Base-by-base conservation (phyloP, 2,329 filamentous ascomycete species). In the Fusarium tricinctum region DNA sequence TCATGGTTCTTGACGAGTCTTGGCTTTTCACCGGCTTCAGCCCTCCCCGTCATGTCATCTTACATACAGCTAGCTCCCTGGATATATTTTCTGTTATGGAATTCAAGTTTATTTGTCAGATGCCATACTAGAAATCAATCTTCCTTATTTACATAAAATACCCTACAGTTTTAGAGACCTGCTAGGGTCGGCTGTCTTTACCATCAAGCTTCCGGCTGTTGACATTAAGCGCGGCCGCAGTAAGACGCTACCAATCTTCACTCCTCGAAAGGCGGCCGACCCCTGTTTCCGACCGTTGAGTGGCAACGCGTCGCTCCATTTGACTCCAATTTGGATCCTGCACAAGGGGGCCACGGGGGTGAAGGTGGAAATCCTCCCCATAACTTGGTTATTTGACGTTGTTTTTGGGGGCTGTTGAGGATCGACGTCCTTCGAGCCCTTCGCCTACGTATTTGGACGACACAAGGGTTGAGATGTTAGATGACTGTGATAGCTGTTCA, bases 301-400 rank as follows among this genome's bases (percentile, higher is more conserved):
- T 66, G 60, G 66, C 55, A n/a, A 66, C 55, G 60, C 35, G 65
- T 69, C 65, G 65, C 65, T 61, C 23, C 38, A 28, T 65, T 59
- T 45, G 50, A 52, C 51, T 65, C 45, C n/a, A 60, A 38, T 55
- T 35, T 46, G 43, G n/a, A 63, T 19, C 33, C 54, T 32, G 32
- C 22, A 40, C 40, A 32, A 35, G 35, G 17, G 35, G 35, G 17
- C 35, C 17, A 17, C 5, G 58, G 49, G 43, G 44, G 44, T 57
- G 49, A 57, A 56, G 26, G 15, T n/a, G 38, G 8, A 32, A 20
- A 30, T 30, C 28, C 28, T 13, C 20, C 22, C 26, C 22, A 42
- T 44, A 45, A 53, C 49, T 54, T 58, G 55, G 22, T 57, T 56
- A 58, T 33, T 50, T 38, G 20, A 13, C 52, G 35, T 20, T 19